Base-by-base conservation (phyloP, 345 rosid species). In the Noccaea caerulescens region DNA sequence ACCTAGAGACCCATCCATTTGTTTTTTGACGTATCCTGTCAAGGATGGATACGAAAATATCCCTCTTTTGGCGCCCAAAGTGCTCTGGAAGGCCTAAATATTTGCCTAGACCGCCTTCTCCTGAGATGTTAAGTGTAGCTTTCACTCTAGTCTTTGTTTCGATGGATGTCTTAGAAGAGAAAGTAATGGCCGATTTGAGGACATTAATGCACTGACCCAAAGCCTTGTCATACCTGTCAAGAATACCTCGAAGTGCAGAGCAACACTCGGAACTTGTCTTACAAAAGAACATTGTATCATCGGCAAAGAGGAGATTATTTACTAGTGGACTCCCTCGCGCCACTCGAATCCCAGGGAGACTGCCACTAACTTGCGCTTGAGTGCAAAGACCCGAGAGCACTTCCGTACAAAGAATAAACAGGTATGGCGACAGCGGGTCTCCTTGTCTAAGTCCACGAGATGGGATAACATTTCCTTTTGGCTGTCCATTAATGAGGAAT, bases 101-200 rank as follows among this genome's bases (percentile, higher is more conserved):
- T 4, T 56, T 33, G 0, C 61, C 61, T 0, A 56, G 1, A 0
- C 61, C 27, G 0, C 63, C 63, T 5, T 37, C 63, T 0, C 5
- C 9, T 0, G 0, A 2, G 0, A 58, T 36, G 1, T 2, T 2
- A 0, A 58, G 2, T 0, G 0, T 2, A 0, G 0, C 0, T 4
- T 37, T 58, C 0, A 37, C 63, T 5, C 32, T 1, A 0, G 0
- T 2, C 1, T 33, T 55, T 7, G 23, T 30, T 0, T 37, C 30
- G 1, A 0, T 2, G 2, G 5, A n/a, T 0, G 45, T 37, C 0
- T 58, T 58, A 0, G 13, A 1, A 0, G 63, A 37, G 9, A 58
- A 58, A 0, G 32, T 36, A 6, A 58, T 37, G 0, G 63, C 3
- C 0, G 63, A 58, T 0, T 58, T 58, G 0, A 1, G 0, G 0